Percentiles rank a stretch among this genome's conserved stretches.
phyloP scores from a whole-genome alignment of 2,329 filamentous ascomycete genomes.

The Beauveria australis region DNA sequence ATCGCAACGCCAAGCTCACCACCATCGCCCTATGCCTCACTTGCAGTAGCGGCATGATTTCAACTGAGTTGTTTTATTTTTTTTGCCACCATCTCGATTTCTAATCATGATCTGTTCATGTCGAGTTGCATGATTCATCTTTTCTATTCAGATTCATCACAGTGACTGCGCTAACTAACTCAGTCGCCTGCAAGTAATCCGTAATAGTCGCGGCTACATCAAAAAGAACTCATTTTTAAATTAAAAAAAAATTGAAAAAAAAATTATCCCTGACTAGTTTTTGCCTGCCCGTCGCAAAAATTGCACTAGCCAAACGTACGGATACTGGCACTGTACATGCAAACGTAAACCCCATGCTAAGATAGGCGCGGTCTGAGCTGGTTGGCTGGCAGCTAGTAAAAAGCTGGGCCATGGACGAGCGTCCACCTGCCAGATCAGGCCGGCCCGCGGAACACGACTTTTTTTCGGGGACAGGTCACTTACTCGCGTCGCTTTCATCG shows the following conservation, averaged over 20 bases:
- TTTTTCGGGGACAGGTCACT: not conserved
- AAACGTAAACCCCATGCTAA: not conserved
- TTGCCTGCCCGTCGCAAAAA: slow-evolving; percentile 1
- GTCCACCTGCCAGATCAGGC: slow-evolving; percentile 4
- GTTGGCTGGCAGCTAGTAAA: not conserved
- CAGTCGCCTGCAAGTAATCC: too few relatives aligned
- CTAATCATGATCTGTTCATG: too few relatives aligned
- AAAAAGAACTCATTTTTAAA: too few relatives aligned
- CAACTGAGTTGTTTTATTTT: not conserved
- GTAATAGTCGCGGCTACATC: too few relatives aligned
- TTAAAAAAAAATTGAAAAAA: too few relatives aligned
- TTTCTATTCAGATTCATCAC: too few relatives aligned
- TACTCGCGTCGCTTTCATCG: slow-evolving; percentile 4
- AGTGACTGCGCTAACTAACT: too few relatives aligned
- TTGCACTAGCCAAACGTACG: not conserved
- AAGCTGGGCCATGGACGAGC: not conserved
- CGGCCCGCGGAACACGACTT: not conserved
- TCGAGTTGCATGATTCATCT: not conserved
- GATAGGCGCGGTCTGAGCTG: slow-evolving; percentile 8
- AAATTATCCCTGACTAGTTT: not conserved
- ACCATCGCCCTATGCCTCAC: not conserved
- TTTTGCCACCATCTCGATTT: not conserved
- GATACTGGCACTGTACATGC: not conserved
- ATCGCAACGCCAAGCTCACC: not conserved
- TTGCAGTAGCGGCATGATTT: not conserved